phyloP scores from a whole-genome alignment of 768 basidiomycete species.

The Thelephora ganbajun region DNA sequence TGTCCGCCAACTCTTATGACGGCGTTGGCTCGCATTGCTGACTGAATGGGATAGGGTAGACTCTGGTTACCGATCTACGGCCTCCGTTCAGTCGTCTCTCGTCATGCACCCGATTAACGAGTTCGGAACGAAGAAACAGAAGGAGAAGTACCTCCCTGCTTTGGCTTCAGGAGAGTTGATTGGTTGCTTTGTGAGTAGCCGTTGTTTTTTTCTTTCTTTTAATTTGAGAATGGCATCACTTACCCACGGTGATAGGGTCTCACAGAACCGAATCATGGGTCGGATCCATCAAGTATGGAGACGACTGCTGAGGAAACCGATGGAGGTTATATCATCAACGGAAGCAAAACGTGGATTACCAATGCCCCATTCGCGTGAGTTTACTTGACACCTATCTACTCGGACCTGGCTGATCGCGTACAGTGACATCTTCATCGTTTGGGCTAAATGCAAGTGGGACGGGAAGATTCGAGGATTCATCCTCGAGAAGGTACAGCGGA shows the following conservation, averaged over 20 bases:
- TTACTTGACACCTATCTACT: slow-evolving; percentile 1
- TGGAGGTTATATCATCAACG: slow-evolving; percentile 76
- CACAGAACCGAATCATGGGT: slow-evolving; percentile 94
- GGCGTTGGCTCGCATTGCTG: background rate
- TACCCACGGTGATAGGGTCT: slow-evolving; percentile 43
- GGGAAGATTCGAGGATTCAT: slow-evolving; percentile 81
- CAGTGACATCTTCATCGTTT: slow-evolving; percentile 83
- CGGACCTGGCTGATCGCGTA: slow-evolving; percentile 1
- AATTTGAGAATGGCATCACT: background rate
- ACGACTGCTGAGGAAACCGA: slow-evolving; percentile 76
- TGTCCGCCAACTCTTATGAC: background rate
- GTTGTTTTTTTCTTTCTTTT: background rate
- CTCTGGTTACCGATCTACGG: slow-evolving; percentile 89
- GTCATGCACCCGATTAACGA: slow-evolving; percentile 92
- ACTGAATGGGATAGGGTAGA: slow-evolving; percentile 49
- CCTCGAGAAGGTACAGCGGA: slow-evolving; percentile 59
- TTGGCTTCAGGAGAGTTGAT: slow-evolving; percentile 76
- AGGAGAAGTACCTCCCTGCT: slow-evolving; percentile 78
- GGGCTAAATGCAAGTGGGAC: slow-evolving; percentile 96
- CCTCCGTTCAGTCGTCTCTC: slow-evolving; percentile 90
- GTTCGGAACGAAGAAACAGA: slow-evolving; percentile 83
- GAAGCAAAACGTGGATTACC: slow-evolving; percentile 96
- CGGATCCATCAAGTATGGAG: slow-evolving; percentile 96
- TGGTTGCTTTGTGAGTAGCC: slow-evolving; percentile 77
- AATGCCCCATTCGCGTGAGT: slow-evolving; percentile 83